phyloP scores from a whole-genome alignment of 129 eudicot species.

The Smallanthus sonchifolius region DNA sequence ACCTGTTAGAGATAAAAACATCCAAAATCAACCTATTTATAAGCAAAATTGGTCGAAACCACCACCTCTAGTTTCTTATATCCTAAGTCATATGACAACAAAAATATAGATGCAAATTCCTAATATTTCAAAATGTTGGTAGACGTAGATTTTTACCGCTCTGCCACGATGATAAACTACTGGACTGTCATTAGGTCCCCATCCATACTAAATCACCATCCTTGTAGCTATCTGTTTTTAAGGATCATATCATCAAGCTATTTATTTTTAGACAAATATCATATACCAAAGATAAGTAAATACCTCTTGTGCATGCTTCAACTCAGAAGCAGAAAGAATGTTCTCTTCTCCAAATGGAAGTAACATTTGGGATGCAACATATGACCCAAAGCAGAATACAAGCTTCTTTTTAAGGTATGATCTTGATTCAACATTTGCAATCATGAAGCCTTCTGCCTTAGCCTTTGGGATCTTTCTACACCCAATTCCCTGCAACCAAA shows the following conservation, averaged over 20 bases:
- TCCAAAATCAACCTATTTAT: not conserved
- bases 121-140: not conserved
- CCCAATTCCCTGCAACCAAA: constrained; percentile 90
- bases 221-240: constrained; percentile 79
- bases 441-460: constrained; percentile 46
- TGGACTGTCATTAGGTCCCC: constrained; percentile 90
- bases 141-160: constrained; percentile 41
- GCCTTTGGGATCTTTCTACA: constrained; percentile 82
- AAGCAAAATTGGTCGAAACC: not conserved
- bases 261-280: constrained; percentile 1
- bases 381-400: constrained; percentile 88
- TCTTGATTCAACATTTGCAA: constrained; percentile 80
- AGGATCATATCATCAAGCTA: constrained; percentile 3
- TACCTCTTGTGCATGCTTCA: constrained; percentile 93
- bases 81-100: not conserved
- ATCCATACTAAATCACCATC: constrained; percentile 94
- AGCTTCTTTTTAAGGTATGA: constrained; percentile 89
- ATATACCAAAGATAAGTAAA: constrained; percentile 8
- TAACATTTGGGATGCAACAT: constrained; percentile 77
- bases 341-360: constrained; percentile 98
- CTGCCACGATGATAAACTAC: constrained; percentile 69
- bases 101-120: not conserved
- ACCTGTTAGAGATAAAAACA: not conserved
- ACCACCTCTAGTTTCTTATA: not conserved
- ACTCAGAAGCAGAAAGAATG: constrained; percentile 67